Conservation (phyloP, 164 flowering plant genomes). For the Euptelea pleiosperma region DNA sequence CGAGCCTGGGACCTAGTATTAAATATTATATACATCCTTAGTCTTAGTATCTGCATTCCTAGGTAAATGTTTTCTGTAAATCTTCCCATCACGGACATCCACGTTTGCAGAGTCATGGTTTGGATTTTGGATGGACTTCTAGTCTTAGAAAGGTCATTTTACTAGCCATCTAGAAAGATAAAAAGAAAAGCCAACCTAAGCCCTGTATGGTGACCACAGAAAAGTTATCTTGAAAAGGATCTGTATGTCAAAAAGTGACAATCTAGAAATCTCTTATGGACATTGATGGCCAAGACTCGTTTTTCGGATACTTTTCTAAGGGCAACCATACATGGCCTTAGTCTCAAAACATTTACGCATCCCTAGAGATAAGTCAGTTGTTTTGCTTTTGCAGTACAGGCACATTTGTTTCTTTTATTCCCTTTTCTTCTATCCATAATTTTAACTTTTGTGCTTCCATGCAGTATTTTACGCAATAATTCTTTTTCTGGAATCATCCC, state of each 20-base stretch:
- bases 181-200: too few species aligned
- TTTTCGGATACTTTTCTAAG: too few species aligned
- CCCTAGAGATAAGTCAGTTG: not conserved
- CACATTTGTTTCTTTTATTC: not conserved
- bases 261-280: too few species aligned
- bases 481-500: constrained; percentile 66
- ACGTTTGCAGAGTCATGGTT: not conserved
- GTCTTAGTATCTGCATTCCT: not conserved
- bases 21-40: not conserved
- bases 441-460: constrained; percentile 2
- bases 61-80: not conserved
- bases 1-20: not conserved
- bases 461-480: constrained; percentile 67
- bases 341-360: not conserved
- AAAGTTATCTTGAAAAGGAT: too few species aligned
- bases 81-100: not conserved
- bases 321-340: too few species aligned
- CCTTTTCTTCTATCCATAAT: not conserved
- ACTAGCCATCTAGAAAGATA: not conserved
- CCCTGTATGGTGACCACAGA: too few species aligned
- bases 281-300: too few species aligned
- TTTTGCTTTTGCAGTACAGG: not conserved
- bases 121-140: not conserved
- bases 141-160: not conserved
- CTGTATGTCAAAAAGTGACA: too few species aligned